Evolutionary conservation across 495 filamentous ascomycete genomes (phyloP).

Genomic region (Achaetomiella virescens): DNA sequence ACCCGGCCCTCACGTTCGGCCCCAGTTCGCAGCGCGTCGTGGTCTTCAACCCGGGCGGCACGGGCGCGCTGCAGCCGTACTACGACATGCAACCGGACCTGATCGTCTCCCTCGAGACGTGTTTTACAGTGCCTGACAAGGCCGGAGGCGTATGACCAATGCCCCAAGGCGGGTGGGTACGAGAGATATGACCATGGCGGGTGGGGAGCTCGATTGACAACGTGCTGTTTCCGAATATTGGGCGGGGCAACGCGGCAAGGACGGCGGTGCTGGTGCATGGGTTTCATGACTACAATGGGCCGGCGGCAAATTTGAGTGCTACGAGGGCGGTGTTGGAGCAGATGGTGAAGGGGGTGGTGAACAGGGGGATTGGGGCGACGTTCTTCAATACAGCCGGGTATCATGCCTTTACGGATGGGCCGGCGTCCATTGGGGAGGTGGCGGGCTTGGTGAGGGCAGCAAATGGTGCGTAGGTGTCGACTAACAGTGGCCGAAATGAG

Average conservation of each 20-base stretch:
- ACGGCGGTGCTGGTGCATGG: constrained; percentile 13
- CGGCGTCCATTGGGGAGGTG: constrained; percentile 7
- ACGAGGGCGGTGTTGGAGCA: background rate
- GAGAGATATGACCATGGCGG: constrained; percentile 10
- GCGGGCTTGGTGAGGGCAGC: background rate
- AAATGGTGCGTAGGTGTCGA: background rate
- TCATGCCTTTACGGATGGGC: constrained; percentile 6
- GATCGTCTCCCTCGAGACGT: constrained; percentile 15
- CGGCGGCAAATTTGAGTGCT: background rate
- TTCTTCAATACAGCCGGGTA: constrained; percentile 15
- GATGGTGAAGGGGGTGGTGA: constrained; percentile 6
- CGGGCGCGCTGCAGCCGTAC: constrained; percentile 6
- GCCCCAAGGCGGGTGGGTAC: background rate
- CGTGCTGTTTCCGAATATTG: background rate
- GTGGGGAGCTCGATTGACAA: constrained; percentile 9
- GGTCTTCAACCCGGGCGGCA: constrained; percentile 15
- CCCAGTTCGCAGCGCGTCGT: constrained; percentile 1
- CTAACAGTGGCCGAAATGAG: no score
- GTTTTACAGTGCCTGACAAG: constrained; percentile 1
- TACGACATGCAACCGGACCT: constrained; percentile 8
- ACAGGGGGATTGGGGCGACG: constrained; percentile 6
- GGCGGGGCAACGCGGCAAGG: background rate
- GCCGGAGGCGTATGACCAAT: constrained; percentile 8
- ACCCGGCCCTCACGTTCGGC: background rate
- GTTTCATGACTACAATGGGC: constrained; percentile 10